Percentiles rank a stretch among this genome's conserved stretches.
phyloP scores from a whole-genome alignment of 108 stramenopile genomes.

The Cyclotella kingstonii region DNA sequence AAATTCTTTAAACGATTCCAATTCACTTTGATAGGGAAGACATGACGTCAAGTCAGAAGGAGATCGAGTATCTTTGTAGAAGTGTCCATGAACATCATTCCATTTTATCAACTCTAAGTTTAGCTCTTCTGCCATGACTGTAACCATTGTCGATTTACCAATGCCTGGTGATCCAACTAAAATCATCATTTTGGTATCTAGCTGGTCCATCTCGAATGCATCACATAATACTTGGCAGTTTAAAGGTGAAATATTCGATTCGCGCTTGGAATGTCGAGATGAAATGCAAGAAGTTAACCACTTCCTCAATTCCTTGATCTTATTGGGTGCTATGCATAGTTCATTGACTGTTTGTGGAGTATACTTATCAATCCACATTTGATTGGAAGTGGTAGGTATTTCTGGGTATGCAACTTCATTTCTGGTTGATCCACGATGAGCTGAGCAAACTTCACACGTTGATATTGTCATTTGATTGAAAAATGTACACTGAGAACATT shows the following conservation, averaged over 20 bases:
- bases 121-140: slow-evolving; percentile 59
- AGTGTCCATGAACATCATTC: slow-evolving; percentile 64
- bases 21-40: slow-evolving; percentile 45
- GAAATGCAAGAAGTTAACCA: slow-evolving; percentile 45
- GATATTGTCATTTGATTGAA: slow-evolving; percentile 11
- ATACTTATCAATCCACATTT: slow-evolving; percentile 70
- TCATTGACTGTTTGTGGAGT: slow-evolving; percentile 50
- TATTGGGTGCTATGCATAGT: slow-evolving; percentile 82
- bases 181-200: slow-evolving; percentile 51
- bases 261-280: slow-evolving; percentile 11
- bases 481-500: slow-evolving; percentile 30
- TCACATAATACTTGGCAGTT: neutral
- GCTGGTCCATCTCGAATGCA: slow-evolving; percentile 1
- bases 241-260: neutral
- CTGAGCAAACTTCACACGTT: slow-evolving; percentile 18
- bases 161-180: slow-evolving; percentile 78
- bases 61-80: slow-evolving; percentile 2
- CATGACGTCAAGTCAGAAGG: neutral
- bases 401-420: neutral
- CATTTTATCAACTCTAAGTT: slow-evolving; percentile 50
- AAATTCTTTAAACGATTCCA: slow-evolving; percentile 78
- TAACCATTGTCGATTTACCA: slow-evolving; percentile 72
- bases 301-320: slow-evolving; percentile 59
- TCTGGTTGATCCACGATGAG: slow-evolving; percentile 7
- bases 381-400: neutral